These are phyloP conservation scores for Primulina huaijiensis DNA, from an alignment of 257 asterid species.

Conservation along the genomic window DNA sequence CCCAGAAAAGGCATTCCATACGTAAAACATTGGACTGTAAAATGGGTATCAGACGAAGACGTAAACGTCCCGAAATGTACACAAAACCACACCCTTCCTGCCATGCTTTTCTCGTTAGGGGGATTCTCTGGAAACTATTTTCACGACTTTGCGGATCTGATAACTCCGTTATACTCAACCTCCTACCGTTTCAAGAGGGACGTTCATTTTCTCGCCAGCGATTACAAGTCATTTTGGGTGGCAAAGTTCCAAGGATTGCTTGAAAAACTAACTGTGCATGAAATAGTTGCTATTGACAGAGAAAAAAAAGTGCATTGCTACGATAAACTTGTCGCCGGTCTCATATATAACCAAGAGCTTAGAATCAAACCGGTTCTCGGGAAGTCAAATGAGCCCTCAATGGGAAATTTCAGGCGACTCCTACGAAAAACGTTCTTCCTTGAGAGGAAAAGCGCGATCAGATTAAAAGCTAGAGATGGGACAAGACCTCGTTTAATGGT, in stretches of 20 bases:
- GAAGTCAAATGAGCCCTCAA: constrained; percentile 24
- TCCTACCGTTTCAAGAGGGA: constrained; percentile 38
- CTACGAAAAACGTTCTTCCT: constrained; percentile 50
- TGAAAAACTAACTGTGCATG: constrained; percentile 35
- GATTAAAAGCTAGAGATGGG: constrained; percentile 12
- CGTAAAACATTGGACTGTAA: constrained; percentile 60
- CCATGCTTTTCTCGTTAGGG: constrained; percentile 57
- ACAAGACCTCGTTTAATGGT: constrained; percentile 56
- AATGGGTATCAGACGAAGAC: constrained; percentile 21
- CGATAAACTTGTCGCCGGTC: constrained; percentile 41
- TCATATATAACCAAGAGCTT: constrained; percentile 47
- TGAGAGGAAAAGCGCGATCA: constrained; percentile 30
- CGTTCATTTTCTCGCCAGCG: constrained; percentile 55
- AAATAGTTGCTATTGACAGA: constrained; percentile 42
- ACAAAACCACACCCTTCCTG: constrained; percentile 39
- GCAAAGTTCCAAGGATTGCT: constrained; percentile 38
- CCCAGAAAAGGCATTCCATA: constrained; percentile 37
- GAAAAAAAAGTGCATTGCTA: constrained; percentile 49
- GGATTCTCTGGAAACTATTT: constrained; percentile 68
- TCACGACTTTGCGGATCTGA: constrained; percentile 65
- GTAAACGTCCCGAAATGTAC: constrained; percentile 40
- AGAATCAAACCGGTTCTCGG: constrained; percentile 29
- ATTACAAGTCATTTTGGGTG: constrained; percentile 62
- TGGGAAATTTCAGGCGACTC: constrained; percentile 47
- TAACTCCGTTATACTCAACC: constrained; percentile 56